Evolutionary conservation across 352 stramenopile species (phyloP).

Genomic region (Phytophthora sp.): DNA sequence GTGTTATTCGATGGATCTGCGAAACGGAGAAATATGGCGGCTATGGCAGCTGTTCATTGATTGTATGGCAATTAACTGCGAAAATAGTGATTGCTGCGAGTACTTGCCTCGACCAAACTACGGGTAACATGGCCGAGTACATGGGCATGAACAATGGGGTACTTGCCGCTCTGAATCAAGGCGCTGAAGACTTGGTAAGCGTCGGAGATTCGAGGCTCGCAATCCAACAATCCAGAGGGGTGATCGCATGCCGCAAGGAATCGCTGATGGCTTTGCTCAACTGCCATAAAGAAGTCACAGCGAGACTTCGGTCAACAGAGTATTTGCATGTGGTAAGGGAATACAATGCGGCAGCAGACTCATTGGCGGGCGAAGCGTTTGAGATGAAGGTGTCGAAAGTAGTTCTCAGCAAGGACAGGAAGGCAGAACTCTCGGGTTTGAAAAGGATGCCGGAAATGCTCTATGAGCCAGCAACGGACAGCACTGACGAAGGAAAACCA

Average conservation of each 20-base stretch:
- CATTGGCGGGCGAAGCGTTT: too few species aligned
- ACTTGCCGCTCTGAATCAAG: too few species aligned
- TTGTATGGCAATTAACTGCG: neutral
- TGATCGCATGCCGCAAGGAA: neutral
- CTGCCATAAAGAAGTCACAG: neutral
- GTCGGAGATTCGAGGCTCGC: neutral
- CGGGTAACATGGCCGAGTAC: conserved; percentile 37
- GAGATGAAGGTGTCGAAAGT: too few species aligned
- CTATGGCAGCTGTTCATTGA: neutral
- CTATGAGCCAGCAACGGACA: too few species aligned
- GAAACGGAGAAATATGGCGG: conserved; percentile 1
- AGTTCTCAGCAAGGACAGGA: too few species aligned
- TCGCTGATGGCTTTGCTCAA: neutral
- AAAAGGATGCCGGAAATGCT: too few species aligned
- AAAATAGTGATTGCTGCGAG: conserved; percentile 18
- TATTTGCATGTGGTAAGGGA: neutral
- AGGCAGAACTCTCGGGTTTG: too few species aligned
- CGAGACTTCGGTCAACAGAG: neutral
- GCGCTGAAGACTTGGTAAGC: neutral
- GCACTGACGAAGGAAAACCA: too few species aligned
- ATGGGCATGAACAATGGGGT: neutral
- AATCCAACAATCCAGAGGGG: neutral
- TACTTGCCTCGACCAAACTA: conserved; percentile 11
- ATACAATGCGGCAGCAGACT: too few species aligned
- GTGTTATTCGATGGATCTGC: conserved; percentile 31